These are phyloP conservation scores for Tulasnella sp. DNA, from an alignment of 768 basidiomycete species.

Conservation along the genomic window DNA sequence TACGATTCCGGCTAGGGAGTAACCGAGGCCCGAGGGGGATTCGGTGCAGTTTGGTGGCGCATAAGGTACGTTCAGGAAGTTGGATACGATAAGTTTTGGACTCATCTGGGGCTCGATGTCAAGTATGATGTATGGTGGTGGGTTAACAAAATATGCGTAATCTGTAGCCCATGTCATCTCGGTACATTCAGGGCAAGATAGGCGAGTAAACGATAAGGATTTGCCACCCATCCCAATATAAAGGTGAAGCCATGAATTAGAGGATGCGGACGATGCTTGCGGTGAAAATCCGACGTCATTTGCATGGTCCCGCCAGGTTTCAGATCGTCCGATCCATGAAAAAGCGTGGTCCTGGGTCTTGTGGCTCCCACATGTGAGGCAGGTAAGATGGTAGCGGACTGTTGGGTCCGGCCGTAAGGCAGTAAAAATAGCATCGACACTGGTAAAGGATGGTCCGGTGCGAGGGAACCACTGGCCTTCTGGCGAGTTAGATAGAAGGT, in stretches of 20 bases:
- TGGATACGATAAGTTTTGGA: not conserved
- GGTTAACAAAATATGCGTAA: not conserved
- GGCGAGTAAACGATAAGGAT: not conserved
- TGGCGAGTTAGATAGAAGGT: not conserved
- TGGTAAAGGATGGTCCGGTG: not conserved
- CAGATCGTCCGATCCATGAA: not conserved
- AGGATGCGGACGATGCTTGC: not conserved
- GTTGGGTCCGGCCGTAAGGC: not conserved
- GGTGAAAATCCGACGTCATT: not conserved
- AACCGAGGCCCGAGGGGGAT: not conserved
- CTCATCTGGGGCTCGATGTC: not conserved
- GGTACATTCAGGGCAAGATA: not conserved
- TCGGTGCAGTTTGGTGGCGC: too few relatives aligned
- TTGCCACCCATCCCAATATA: not conserved
- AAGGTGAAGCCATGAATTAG: not conserved
- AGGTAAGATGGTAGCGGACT: not conserved
- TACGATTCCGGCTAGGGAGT: not conserved
- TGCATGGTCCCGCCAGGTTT: not conserved
- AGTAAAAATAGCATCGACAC: not conserved
- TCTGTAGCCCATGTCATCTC: not conserved
- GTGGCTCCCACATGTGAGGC: not conserved
- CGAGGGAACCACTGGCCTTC: not conserved
- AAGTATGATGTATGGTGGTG: not conserved
- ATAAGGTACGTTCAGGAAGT: too few relatives aligned
- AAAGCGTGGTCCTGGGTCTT: not conserved